Conservation (phyloP, 257 asterid species). For the Coffea canephora region DNA sequence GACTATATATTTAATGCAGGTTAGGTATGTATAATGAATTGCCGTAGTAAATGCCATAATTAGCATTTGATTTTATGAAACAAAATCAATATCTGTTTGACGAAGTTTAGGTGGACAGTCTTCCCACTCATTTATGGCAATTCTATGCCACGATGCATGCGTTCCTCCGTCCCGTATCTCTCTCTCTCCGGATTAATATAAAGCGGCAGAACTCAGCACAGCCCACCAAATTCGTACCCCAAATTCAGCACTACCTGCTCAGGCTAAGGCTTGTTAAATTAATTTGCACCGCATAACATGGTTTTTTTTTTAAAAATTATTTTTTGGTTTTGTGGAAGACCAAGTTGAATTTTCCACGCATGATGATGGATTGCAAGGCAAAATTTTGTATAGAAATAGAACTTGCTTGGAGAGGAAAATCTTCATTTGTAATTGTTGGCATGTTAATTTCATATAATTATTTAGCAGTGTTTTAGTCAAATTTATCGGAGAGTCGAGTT, state of each 20-base stretch:
- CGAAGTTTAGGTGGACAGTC: conserved; percentile 27
- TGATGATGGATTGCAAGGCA: background rate
- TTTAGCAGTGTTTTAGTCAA: too few relatives aligned
- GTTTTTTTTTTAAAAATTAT: background rate
- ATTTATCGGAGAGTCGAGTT: too few relatives aligned
- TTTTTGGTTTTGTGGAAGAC: background rate
- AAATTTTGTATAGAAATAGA: background rate
- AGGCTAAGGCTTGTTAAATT: too few relatives aligned
- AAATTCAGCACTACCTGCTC: background rate
- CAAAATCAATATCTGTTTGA: conserved; percentile 26
- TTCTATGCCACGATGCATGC: background rate
- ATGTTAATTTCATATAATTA: too few relatives aligned
- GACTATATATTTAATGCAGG: conserved; percentile 27
- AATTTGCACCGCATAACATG: background rate
- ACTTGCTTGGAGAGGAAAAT: background rate
- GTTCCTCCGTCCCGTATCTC: too few relatives aligned
- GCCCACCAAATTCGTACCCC: background rate
- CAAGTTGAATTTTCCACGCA: background rate
- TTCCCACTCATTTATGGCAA: conserved; percentile 26
- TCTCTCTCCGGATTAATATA: too few relatives aligned
- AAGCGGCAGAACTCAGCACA: background rate
- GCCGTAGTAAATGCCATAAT: conserved; percentile 42
- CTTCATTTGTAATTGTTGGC: background rate
- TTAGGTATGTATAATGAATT: conserved; percentile 52
- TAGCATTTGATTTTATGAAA: background rate